phyloP scores from a whole-genome alignment of 2,329 filamentous ascomycete species.

The Fusarium longipes region DNA sequence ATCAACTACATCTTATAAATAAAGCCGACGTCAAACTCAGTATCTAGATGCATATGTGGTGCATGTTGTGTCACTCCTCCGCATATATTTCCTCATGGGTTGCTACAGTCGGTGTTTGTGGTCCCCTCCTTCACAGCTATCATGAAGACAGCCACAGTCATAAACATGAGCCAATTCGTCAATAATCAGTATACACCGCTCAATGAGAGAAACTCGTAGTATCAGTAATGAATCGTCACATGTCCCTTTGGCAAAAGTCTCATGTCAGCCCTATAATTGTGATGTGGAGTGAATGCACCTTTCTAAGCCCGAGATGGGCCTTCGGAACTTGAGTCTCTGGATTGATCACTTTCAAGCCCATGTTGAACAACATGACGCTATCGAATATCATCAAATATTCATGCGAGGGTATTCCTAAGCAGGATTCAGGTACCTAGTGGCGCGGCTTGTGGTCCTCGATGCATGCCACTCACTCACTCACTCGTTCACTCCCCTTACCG shows the following conservation, averaged over 20 bases:
- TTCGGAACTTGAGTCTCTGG: not conserved
- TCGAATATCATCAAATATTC: not conserved
- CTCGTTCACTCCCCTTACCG: not conserved
- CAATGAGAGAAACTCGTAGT: not conserved
- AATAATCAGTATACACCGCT: constrained; percentile 8
- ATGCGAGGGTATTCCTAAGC: not conserved
- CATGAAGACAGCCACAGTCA: constrained; percentile 1
- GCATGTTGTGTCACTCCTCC: not conserved
- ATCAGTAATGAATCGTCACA: constrained; percentile 11
- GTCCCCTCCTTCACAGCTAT: not conserved
- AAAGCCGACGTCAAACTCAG: not conserved
- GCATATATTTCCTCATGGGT: not conserved
- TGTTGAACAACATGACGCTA: not conserved
- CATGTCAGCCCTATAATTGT: constrained; percentile 34
- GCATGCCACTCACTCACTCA: constrained; percentile 16
- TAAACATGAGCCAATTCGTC: not conserved
- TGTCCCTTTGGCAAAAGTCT: constrained; percentile 1
- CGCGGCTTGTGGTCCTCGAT: not conserved
- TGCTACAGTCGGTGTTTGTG: not conserved
- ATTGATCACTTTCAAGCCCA: not conserved
- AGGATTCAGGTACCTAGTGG: constrained; percentile 20
- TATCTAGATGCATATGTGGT: not conserved
- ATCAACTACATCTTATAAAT: constrained; percentile 1
- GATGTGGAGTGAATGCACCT: constrained; percentile 15
- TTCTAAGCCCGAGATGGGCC: not conserved